A percentile compares a stretch with the other conserved stretches of the same genome.
phyloP scores from a whole-genome alignment of 768 basidiomycete species.

The Lentinula boryana region DNA sequence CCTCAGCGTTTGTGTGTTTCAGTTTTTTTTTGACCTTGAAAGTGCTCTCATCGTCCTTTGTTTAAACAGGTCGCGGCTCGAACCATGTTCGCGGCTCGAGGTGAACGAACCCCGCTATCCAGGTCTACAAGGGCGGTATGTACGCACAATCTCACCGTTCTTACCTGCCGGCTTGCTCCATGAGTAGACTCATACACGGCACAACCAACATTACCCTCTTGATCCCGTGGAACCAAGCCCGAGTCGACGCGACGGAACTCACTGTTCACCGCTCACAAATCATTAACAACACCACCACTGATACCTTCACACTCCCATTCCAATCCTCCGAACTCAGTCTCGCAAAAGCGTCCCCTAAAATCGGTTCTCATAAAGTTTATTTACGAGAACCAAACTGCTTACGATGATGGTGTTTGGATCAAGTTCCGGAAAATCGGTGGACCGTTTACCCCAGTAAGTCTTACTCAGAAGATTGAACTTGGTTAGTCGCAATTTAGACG shows the following conservation, averaged over 20 bases:
- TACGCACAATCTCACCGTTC: neutral
- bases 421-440: neutral
- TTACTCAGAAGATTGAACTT: neutral
- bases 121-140: slow-evolving; percentile 8
- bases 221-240: neutral
- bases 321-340: slow-evolving; percentile 5
- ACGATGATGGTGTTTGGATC: slow-evolving; percentile 3
- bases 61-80: slow-evolving; percentile 3
- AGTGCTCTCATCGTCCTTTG: neutral
- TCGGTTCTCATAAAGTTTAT: neutral
- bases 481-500: no score
- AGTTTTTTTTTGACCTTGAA: neutral
- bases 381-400: neutral
- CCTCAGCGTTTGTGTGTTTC: no score
- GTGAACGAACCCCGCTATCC: slow-evolving; percentile 8
- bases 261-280: neutral
- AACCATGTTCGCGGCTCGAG: slow-evolving; percentile 4
- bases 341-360: slow-evolving; percentile 4
- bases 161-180: neutral
- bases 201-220: neutral
- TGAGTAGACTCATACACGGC: slow-evolving; percentile 8
- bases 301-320: slow-evolving; percentile 5
- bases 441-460: neutral
- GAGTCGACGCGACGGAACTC: slow-evolving; percentile 1
- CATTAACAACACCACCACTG: slow-evolving; percentile 1